phyloP scores from a whole-genome alignment of 2,329 filamentous ascomycete species.

The Coniochaeta sp. region DNA sequence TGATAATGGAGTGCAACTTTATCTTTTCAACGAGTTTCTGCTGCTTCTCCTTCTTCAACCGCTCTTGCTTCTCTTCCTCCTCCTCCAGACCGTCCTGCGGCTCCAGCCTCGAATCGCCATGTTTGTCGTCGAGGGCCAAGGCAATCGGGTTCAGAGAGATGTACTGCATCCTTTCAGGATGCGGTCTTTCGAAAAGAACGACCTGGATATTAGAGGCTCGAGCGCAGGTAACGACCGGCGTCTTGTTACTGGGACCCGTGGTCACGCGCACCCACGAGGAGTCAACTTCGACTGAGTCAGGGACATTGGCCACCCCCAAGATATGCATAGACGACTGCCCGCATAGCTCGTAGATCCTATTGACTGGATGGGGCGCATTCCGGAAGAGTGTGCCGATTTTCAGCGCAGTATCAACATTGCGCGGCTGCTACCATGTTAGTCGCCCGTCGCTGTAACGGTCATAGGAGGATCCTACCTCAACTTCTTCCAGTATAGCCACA shows the following conservation, averaged over 20 bases:
- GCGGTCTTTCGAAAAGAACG: conserved; percentile 80
- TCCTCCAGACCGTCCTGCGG: conserved; percentile 51
- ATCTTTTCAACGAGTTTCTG: conserved; percentile 74
- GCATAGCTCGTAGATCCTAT: conserved; percentile 76
- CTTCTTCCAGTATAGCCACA: conserved; percentile 80
- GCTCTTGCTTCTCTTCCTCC: conserved; percentile 62
- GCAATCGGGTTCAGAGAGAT: conserved; percentile 86
- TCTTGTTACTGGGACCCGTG: conserved; percentile 37
- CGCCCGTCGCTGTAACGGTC: not conserved
- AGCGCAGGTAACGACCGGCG: conserved; percentile 69
- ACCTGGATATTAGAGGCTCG: conserved; percentile 72
- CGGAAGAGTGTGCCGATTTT: conserved; percentile 77
- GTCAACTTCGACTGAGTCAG: conserved; percentile 47
- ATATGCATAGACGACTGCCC: conserved; percentile 78
- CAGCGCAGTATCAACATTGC: conserved; percentile 81
- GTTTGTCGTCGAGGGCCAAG: conserved; percentile 73
- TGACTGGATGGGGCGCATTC: conserved; percentile 70
- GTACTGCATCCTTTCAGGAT: conserved; percentile 89
- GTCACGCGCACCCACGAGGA: conserved; percentile 61
- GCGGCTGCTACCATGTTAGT: conserved; percentile 39
- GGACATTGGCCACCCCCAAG: conserved; percentile 71
- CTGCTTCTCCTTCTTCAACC: conserved; percentile 49
- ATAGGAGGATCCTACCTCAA: conserved; percentile 58
- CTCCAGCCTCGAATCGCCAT: conserved; percentile 24
- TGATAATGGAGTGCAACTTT: conserved; percentile 76